Percentiles rank a stretch among this genome's conserved stretches.
These are phyloP conservation scores for Ceratocystiopsis sp. DNA, from an alignment of 2,329 filamentous ascomycete species.

Conservation along the genomic window DNA sequence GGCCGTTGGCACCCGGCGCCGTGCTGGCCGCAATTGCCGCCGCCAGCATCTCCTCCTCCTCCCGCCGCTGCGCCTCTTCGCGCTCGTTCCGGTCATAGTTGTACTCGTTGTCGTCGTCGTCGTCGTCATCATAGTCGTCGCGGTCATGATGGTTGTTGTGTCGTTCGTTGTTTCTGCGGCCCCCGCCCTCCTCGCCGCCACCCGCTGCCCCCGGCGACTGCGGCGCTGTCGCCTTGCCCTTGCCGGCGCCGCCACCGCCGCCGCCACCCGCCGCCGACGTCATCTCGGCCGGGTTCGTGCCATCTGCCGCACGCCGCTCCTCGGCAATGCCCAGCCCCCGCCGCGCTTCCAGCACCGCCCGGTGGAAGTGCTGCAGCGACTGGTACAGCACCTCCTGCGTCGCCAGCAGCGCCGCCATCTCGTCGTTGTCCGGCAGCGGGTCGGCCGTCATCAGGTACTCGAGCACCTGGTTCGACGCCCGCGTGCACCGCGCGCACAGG, in stretches of 20 bases:
- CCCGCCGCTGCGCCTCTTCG: not conserved
- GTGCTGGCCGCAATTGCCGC: conserved; percentile 9
- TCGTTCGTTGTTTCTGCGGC: conserved; percentile 1
- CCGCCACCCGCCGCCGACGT: not conserved
- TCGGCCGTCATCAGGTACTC: conserved; percentile 66
- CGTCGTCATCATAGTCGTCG: not conserved
- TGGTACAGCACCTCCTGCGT: conserved; percentile 82
- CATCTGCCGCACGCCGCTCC: conserved; percentile 13
- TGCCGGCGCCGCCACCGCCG: conserved; percentile 5
- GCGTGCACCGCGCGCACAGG: conserved; percentile 72
- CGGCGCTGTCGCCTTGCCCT: conserved; percentile 13
- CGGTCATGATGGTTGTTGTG: not conserved
- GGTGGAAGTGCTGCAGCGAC: conserved; percentile 69
- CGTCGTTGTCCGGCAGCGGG: conserved; percentile 78
- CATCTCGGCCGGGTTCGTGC: conserved; percentile 10
- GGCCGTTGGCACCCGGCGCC: conserved; percentile 2
- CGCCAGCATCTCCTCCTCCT: conserved; percentile 7
- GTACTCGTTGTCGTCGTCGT: not conserved
- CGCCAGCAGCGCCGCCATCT: conserved; percentile 83
- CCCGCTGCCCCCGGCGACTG: conserved; percentile 2
- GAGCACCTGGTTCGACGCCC: conserved; percentile 68
- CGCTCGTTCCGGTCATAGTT: not conserved
- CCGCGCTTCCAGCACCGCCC: conserved; percentile 50
- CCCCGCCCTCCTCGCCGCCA: conserved; percentile 2
- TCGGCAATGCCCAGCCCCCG: conserved; percentile 32